Percentiles rank a stretch among this genome's conserved stretches.
These are phyloP conservation scores for Trichosporon inkin DNA, from an alignment of 1,284 basidiomycete genomes.

Conservation along the genomic window DNA sequence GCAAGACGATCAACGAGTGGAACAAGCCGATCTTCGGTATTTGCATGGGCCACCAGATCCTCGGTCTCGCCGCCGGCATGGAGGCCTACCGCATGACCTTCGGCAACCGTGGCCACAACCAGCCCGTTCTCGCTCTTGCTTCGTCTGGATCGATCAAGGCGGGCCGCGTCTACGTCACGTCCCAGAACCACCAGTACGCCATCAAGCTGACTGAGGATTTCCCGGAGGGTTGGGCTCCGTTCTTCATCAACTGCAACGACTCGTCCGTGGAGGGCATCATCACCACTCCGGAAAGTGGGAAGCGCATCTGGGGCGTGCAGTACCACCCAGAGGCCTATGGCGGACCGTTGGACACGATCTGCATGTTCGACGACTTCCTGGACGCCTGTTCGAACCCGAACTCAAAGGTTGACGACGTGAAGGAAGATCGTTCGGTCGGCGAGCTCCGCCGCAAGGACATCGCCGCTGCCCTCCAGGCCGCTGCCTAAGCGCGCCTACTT, in stretches of 20 bases:
- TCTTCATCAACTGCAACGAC: constrained; percentile 96
- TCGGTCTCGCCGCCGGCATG: constrained; percentile 93
- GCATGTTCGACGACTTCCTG: constrained; percentile 93
- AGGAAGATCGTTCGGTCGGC: constrained; percentile 4
- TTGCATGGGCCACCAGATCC: constrained; percentile 98
- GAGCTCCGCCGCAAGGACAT: constrained; percentile 9
- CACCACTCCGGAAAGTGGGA: constrained; percentile 77
- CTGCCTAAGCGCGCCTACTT: background rate
- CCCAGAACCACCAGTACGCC: constrained; percentile 94
- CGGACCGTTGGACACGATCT: constrained; percentile 79
- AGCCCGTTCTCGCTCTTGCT: constrained; percentile 91
- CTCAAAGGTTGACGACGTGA: constrained; percentile 1
- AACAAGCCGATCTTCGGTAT: constrained; percentile 93
- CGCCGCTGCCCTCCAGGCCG: background rate
- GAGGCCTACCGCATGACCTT: constrained; percentile 83
- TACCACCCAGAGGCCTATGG: constrained; percentile 95
- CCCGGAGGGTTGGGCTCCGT: constrained; percentile 91
- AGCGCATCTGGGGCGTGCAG: constrained; percentile 89
- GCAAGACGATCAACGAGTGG: constrained; percentile 81
- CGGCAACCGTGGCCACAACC: constrained; percentile 98
- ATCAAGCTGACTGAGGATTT: constrained; percentile 84
- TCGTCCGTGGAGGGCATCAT: constrained; percentile 97
- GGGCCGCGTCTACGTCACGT: constrained; percentile 92
- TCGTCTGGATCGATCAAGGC: constrained; percentile 86
- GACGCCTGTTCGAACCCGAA: constrained; percentile 57